phyloP scores from a whole-genome alignment of 805 yeast genomes.

The Wickerhamomyces rabaulensis region DNA sequence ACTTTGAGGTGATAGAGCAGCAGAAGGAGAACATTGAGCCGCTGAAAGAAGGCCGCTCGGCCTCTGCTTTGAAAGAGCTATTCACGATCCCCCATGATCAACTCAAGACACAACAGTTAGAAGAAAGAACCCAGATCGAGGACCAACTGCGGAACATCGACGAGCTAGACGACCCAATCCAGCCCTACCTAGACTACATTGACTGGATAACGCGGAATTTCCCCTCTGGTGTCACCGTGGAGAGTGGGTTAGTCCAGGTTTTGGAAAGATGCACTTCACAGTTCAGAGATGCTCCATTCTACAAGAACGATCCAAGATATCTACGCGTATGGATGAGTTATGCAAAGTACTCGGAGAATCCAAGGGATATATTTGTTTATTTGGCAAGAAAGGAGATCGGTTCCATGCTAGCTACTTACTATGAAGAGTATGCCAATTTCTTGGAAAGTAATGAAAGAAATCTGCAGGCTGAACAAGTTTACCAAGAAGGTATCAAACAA shows the following conservation, averaged over 20 bases:
- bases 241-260: slow-evolving; percentile 59
- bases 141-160: slow-evolving; percentile 41
- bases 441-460: slow-evolving; percentile 46
- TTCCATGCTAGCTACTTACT: slow-evolving; percentile 55
- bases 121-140: slow-evolving; percentile 46
- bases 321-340: slow-evolving; percentile 78
- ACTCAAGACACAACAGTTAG: slow-evolving; percentile 23
- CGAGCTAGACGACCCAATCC: slow-evolving; percentile 79
- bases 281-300: slow-evolving; percentile 59
- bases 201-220: slow-evolving; percentile 61
- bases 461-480: slow-evolving; percentile 55
- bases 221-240: slow-evolving; percentile 57
- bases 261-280: slow-evolving; percentile 68
- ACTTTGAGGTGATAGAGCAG: slow-evolving; percentile 43
- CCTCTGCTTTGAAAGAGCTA: slow-evolving; percentile 43
- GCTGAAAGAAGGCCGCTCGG: slow-evolving; percentile 63
- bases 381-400: slow-evolving; percentile 74
- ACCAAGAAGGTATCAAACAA: slow-evolving; percentile 48
- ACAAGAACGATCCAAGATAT: slow-evolving; percentile 80
- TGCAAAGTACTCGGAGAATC: slow-evolving; percentile 61
- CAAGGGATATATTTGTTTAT: slow-evolving; percentile 65
- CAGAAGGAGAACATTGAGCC: slow-evolving; percentile 80
- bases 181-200: slow-evolving; percentile 67
- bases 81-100: slow-evolving; percentile 26
- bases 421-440: slow-evolving; percentile 71